A percentile compares a stretch with the other conserved stretches of the same genome.
These are phyloP conservation scores for Yarrowia divulgata DNA, from an alignment of 805 yeast species.

Conservation along the genomic window DNA sequence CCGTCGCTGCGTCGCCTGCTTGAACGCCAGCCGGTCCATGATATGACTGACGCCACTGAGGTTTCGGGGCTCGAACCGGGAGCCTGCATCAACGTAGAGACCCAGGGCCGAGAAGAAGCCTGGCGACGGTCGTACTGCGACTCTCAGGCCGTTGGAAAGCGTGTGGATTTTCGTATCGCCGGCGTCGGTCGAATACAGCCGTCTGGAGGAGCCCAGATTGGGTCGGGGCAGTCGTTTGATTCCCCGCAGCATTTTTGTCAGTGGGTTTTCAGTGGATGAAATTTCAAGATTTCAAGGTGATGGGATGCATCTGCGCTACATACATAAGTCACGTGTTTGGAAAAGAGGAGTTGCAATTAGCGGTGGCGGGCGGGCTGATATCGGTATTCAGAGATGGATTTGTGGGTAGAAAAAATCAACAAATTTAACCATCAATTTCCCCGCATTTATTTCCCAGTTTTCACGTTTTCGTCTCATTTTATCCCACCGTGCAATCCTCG, in stretches of 20 bases:
- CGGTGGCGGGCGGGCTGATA: no score
- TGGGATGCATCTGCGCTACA: not conserved
- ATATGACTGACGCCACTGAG: constrained; percentile 82
- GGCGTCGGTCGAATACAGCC: constrained; percentile 22
- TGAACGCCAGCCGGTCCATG: constrained; percentile 80
- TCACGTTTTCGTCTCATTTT: no score
- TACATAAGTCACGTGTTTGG: not conserved
- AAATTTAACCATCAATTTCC: not conserved
- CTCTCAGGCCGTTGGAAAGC: constrained; percentile 76
- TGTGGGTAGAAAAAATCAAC: no score
- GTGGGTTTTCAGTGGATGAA: no score
- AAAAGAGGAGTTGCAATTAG: no score
- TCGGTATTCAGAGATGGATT: no score
- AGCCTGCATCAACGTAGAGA: constrained; percentile 87
- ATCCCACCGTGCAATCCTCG: not conserved
- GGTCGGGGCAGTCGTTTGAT: constrained; percentile 22
- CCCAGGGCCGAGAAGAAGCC: constrained; percentile 94
- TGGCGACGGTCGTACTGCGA: constrained; percentile 84
- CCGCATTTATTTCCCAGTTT: not conserved
- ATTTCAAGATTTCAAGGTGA: constrained; percentile 6
- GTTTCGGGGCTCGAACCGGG: constrained; percentile 72
- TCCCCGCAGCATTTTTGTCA: constrained; percentile 28
- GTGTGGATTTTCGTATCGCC: constrained; percentile 46
- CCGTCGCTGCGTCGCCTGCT: constrained; percentile 48
- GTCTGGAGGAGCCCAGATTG: not conserved